Evolutionary conservation across 164 flowering plant genomes (phyloP), one percentile per base, ranked within the genome.

Genomic region (Umbilicus rupestris): DNA sequence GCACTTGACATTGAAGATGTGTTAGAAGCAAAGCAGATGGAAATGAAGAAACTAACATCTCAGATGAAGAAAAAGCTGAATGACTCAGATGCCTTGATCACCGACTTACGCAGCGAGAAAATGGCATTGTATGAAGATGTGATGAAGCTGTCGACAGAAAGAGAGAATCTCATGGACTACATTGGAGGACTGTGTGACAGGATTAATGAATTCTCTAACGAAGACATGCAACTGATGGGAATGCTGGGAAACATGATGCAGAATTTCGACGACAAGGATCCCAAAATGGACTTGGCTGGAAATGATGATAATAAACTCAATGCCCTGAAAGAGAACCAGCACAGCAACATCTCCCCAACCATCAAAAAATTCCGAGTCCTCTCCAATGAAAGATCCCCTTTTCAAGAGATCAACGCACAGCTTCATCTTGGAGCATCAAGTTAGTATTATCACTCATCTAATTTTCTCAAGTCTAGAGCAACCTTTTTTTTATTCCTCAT

Each of bases 381-480:
- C 65, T 15, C 59, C 6, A 79, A 75, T 14, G 81, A 72, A 47
- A 82, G 87, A 73, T 80, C 80, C 2, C 87, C 90, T 20, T 81
- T 86, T 46, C 74, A 80, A 73, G 81, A 74, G 72, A 77, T 81
- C 65, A 85, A 83, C 81, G 57, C 46, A 59, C 74, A 77, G 72
- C 52, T 39, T 11, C 50, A 39, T 30, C 42, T 39, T 7, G 30
- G 50, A 37, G 41, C 65, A 46, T 46, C 68, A 47, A 65, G 68
- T 52, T 46, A 65, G 60, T 52, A 22, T 49, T 11, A 35, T 8
- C 57, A 50, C 7, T 50, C 52, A 50, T 20, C 14, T 50, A 50
- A 50, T 10, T 10, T 26, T 28, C 31, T 52, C 2, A 24, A 52
- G 30, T 52, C 59, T 52, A 52, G 59, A 52, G 17, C 5, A 52